Evolutionary conservation across 2,329 filamentous ascomycete species (phyloP).

Genomic region (Cadophora sp.): DNA sequence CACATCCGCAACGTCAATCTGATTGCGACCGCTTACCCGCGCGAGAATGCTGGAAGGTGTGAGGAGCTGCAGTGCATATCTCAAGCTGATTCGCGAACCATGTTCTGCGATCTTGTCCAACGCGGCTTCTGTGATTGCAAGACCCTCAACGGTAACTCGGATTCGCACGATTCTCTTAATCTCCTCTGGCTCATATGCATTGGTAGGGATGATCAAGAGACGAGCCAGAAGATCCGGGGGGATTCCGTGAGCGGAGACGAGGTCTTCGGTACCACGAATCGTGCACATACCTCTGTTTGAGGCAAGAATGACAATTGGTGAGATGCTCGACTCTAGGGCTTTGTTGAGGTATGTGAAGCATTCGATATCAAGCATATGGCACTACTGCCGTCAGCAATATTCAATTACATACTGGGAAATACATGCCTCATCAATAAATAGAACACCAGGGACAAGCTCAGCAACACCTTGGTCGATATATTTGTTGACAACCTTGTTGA

Average conservation of each 20-base stretch:
- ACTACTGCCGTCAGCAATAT: conserved; percentile 58
- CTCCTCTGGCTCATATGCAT: conserved; percentile 85
- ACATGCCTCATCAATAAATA: conserved; percentile 96
- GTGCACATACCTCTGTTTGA: conserved; percentile 95
- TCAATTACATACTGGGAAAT: conserved; percentile 10
- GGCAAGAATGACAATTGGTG: conserved; percentile 95
- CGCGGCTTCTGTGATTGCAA: conserved; percentile 80
- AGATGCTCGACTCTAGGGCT: conserved; percentile 93
- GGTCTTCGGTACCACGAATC: conserved; percentile 84
- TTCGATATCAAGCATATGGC: conserved; percentile 99
- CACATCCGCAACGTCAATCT: conserved; percentile 80
- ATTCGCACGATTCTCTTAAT: conserved; percentile 92
- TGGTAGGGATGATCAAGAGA: conserved; percentile 94
- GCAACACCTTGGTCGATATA: conserved; percentile 99
- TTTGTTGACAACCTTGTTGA: conserved; percentile 99
- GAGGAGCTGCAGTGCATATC: conserved; percentile 92
- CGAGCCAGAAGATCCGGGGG: conserved; percentile 92
- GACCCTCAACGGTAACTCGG: conserved; percentile 80
- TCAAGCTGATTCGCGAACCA: conserved; percentile 85
- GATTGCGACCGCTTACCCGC: conserved; percentile 77
- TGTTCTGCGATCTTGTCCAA: conserved; percentile 87
- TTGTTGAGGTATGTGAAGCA: conserved; percentile 99
- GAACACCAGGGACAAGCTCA: conserved; percentile 94
- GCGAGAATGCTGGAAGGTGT: conserved; percentile 75
- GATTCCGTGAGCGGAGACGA: conserved; percentile 89